Conservation (phyloP, 345 rosid genomes). For the Lumnitzera littorea region DNA sequence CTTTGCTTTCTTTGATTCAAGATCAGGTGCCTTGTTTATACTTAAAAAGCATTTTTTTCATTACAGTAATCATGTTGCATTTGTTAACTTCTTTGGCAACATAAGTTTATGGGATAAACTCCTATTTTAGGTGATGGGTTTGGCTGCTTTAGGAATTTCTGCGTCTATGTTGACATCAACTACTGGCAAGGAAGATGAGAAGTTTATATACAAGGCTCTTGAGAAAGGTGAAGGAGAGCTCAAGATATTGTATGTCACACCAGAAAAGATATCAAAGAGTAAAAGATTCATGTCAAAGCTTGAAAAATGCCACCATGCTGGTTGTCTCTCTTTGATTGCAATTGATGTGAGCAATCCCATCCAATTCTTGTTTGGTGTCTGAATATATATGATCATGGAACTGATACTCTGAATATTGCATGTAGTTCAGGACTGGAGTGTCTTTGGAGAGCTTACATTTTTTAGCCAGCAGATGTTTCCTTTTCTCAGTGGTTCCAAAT, state of each 20-base stretch:
- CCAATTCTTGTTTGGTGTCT: no score
- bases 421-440: no score
- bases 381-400: no score
- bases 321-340: conserved; percentile 72
- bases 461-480: no score
- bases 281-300: conserved; percentile 99
- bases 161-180: conserved; percentile 83
- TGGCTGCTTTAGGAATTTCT: conserved; percentile 77
- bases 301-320: conserved; percentile 73
- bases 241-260: conserved; percentile 83
- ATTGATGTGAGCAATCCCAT: conserved; percentile 55
- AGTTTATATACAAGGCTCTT: conserved; percentile 78
- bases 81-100: neutral
- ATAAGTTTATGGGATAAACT: neutral
- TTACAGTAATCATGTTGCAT: neutral
- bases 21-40: conserved; percentile 61
- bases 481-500: no score
- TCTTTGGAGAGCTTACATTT: no score
- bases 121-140: conserved; percentile 72
- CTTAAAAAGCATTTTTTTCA: neutral
- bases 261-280: conserved; percentile 95
- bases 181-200: conserved; percentile 82
- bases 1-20: conserved; percentile 86
- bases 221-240: conserved; percentile 86
- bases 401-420: no score